Conservation (phyloP, 257 asterid species). For the Petunia axillaris region DNA sequence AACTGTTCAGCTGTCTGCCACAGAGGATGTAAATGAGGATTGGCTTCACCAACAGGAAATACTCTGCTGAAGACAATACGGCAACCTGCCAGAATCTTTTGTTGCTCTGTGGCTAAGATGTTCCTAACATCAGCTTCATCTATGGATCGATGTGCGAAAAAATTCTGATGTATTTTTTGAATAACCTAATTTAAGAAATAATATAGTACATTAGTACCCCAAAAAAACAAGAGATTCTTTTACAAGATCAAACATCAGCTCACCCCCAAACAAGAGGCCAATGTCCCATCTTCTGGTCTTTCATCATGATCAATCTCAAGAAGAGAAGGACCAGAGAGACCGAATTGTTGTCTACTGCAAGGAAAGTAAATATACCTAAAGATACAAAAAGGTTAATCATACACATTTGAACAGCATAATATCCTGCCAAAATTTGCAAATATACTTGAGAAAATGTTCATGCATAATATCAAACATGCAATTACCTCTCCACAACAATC, state of each 20-base stretch:
- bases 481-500: constrained; percentile 90
- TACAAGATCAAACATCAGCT: constrained; percentile 39
- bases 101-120: constrained; percentile 86
- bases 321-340: constrained; percentile 92
- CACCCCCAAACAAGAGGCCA: constrained; percentile 90
- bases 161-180: constrained; percentile 75
- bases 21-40: constrained; percentile 91
- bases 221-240: background rate
- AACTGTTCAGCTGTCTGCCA: constrained; percentile 99
- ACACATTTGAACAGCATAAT: constrained; percentile 9
- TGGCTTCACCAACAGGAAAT: constrained; percentile 90
- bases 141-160: constrained; percentile 66
- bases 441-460: constrained; percentile 6
- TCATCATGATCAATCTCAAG: constrained; percentile 98
- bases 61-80: constrained; percentile 92
- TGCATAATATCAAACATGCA: constrained; percentile 12
- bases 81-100: constrained; percentile 84
- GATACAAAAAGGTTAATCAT: constrained; percentile 24
- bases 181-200: constrained; percentile 64
- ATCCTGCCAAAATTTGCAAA: background rate
- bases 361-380: constrained; percentile 92
- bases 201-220: constrained; percentile 22
- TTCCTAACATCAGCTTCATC: constrained; percentile 91
- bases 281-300: constrained; percentile 95
- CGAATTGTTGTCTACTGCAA: constrained; percentile 96